Conservation (phyloP, 208 protist species). For the Blastocrithidia nonstop region DNA sequence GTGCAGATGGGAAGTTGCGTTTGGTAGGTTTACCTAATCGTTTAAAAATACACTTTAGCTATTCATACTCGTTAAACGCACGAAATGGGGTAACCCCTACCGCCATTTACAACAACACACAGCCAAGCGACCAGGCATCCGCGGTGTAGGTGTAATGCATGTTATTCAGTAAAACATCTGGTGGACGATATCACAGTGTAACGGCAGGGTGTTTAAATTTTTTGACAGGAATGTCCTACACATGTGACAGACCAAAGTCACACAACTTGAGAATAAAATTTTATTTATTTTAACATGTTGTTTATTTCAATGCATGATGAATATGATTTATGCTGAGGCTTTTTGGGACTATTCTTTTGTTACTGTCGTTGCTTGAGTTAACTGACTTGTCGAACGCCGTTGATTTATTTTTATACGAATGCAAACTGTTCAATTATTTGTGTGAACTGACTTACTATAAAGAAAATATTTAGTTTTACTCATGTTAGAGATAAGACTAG, state of each 20-base stretch:
- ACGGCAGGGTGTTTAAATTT: constrained; percentile 84
- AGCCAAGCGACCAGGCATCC: constrained; percentile 87
- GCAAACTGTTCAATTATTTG: too few species aligned
- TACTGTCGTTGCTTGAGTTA: too few species aligned
- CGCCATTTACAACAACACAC: constrained; percentile 83
- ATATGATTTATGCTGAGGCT: too few species aligned
- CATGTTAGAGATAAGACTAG: too few species aligned
- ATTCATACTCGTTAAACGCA: constrained; percentile 65
- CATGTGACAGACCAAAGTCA: constrained; percentile 78
- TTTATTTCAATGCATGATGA: too few species aligned
- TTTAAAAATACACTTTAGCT: constrained; percentile 76
- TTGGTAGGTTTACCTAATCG: constrained; percentile 81
- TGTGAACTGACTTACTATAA: too few species aligned
- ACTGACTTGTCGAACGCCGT: too few species aligned
- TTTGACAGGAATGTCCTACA: constrained; percentile 80
- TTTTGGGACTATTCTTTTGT: too few species aligned
- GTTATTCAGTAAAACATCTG: constrained; percentile 83
- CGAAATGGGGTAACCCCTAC: constrained; percentile 59
- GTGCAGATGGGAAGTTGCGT: constrained; percentile 24
- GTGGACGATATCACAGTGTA: constrained; percentile 91
- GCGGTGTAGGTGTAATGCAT: constrained; percentile 58
- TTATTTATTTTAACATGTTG: too few species aligned
- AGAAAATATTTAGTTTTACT: too few species aligned
- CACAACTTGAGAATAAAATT: constrained; percentile 60
- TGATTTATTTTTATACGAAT: too few species aligned